Evolutionary conservation across 768 basidiomycete species (phyloP), one percentile per base, ranked within the genome.

Genomic region (Serpula lacrymans): DNA sequence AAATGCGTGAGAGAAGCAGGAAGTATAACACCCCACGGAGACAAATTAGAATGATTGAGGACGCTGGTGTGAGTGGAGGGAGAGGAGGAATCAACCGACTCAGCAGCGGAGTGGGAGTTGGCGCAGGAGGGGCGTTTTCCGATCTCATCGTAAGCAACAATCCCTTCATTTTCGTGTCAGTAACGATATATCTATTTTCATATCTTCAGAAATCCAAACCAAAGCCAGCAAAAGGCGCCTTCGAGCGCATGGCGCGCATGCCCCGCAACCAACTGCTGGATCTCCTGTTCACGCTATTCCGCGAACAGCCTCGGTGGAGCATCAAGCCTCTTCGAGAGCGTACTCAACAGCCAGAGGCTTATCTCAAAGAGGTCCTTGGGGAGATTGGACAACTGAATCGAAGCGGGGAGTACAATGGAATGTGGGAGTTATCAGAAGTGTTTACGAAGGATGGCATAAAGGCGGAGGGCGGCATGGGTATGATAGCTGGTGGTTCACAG

Each of bases 171-270:
- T 34, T 28, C 33, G 41, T 46, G 27, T 36, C 9, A 18, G 4
- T 32, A 21, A 45, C 6, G 9, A 28, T 23, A 9, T 20, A 27
- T 26, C 35, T 16, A 46, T 45, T 58, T 12, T 44, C 34, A 35
- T 28, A 6, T 30, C 17, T 29, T 47, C 23, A 60, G 84, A 78
- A 77, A 73, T 70, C 78, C 12, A 88, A 83, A 63, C 75, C 67
- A 27, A 88, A 84, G 58, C 72, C 68, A 2, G 60, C 71, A 13
- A 87, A 88, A 50, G 84, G 84, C 21, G 68, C 76, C 11, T 86
- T 86, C 65, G 89, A 93, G 62, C 85, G 88, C 50, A 86, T 88
- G 78, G 84, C 87, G n/a, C 88, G 93, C 58, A 82, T 96, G 65
- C 89, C 90, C 5, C 75, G 84, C 40, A 86, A 91, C 64, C 86